Percentiles rank a stretch among this genome's conserved stretches.
phyloP scores from a whole-genome alignment of 352 stramenopile species.

The Phytophthora uliginosa region DNA sequence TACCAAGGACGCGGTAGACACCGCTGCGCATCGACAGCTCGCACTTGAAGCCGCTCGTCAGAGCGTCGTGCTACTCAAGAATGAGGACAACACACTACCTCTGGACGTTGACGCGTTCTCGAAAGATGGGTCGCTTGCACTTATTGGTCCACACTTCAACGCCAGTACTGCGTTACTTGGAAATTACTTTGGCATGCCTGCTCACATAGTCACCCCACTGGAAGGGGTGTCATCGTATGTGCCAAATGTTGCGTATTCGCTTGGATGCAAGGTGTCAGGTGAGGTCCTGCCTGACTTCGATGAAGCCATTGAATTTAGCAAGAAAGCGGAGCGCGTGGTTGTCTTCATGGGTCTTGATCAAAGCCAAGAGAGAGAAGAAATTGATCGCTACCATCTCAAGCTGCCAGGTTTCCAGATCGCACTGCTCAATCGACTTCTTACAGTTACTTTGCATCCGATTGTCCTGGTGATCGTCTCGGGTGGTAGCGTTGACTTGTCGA shows the following conservation, averaged over 20 bases:
- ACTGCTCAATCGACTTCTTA: constrained; percentile 66
- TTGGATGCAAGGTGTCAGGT: constrained; percentile 69
- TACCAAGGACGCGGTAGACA: constrained; percentile 60
- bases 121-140: constrained; percentile 46
- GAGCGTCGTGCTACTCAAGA: constrained; percentile 93
- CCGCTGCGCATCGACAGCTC: constrained; percentile 56
- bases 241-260: constrained; percentile 42
- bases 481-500: constrained; percentile 75
- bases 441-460: constrained; percentile 59
- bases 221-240: constrained; percentile 48
- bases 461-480: constrained; percentile 87
- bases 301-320: constrained; percentile 49
- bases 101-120: constrained; percentile 38
- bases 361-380: constrained; percentile 71
- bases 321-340: constrained; percentile 53
- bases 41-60: constrained; percentile 76
- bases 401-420: constrained; percentile 73
- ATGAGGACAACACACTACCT: constrained; percentile 74
- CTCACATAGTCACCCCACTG: constrained; percentile 70
- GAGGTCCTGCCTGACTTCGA: constrained; percentile 61
- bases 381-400: constrained; percentile 68
- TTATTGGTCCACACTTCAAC: constrained; percentile 88
- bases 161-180: constrained; percentile 64
- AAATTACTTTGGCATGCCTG: constrained; percentile 80
- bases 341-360: constrained; percentile 79